These are phyloP conservation scores for Eudorina sp. DNA, from an alignment of 139 green algal genomes.

Conservation along the genomic window DNA sequence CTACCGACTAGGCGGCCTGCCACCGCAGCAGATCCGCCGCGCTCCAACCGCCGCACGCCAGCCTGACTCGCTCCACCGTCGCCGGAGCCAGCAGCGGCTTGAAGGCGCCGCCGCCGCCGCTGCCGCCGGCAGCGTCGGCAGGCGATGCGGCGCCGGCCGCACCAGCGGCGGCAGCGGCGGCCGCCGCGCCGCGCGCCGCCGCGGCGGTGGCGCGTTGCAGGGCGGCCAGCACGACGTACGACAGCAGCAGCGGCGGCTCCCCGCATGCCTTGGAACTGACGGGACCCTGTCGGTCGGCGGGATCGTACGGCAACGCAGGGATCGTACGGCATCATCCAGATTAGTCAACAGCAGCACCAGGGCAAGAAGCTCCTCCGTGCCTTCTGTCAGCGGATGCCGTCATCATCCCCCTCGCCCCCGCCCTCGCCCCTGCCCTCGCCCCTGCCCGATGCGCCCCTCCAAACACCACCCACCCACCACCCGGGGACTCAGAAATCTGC, in stretches of 20 bases:
- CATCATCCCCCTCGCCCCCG: background rate
- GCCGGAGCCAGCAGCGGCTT: conserved; percentile 34
- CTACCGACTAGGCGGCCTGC: too few relatives aligned
- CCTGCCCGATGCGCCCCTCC: too few relatives aligned
- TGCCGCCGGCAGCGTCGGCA: background rate
- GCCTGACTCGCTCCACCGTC: conserved; percentile 39
- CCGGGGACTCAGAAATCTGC: too few relatives aligned
- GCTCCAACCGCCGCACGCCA: conserved; percentile 33
- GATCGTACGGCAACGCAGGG: background rate
- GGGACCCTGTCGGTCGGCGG: background rate
- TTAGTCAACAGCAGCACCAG: too few relatives aligned
- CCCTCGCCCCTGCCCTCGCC: too few relatives aligned
- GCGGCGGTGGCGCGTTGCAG: conserved; percentile 44
- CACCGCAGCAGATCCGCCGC: conserved; percentile 13
- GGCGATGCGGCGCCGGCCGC: background rate
- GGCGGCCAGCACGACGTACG: conserved; percentile 38
- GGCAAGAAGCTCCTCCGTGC: too few relatives aligned
- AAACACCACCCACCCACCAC: too few relatives aligned
- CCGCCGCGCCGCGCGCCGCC: background rate
- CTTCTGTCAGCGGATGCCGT: too few relatives aligned
- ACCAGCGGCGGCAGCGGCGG: background rate
- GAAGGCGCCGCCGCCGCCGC: background rate
- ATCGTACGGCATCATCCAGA: too few relatives aligned
- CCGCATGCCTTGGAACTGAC: conserved; percentile 59
- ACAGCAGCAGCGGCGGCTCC: conserved; percentile 66